Conservation (phyloP, 2,329 filamentous ascomycete species). For the Knufia petricola region DNA sequence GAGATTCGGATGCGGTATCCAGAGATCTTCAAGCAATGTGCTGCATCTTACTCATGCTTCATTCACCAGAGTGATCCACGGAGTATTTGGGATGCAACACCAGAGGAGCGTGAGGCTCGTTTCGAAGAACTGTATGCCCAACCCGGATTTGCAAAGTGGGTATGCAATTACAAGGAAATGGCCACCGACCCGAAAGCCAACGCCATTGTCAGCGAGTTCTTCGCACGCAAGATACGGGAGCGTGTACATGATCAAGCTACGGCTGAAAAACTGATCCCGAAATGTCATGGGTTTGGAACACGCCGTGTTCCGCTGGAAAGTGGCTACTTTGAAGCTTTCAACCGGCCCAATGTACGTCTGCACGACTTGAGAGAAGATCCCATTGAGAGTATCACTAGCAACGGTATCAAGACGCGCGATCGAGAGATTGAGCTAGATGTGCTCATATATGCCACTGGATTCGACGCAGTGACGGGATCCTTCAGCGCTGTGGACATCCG, state of each 20-base stretch:
- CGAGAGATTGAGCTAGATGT: slow-evolving; percentile 32
- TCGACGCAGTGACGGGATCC: slow-evolving; percentile 34
- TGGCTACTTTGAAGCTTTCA: slow-evolving; percentile 43
- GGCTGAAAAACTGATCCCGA: slow-evolving; percentile 46
- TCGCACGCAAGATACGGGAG: slow-evolving; percentile 43
- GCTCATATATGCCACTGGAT: slow-evolving; percentile 36
- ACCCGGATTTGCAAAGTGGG: slow-evolving; percentile 48
- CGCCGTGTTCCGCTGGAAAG: slow-evolving; percentile 43
- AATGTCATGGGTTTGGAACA: slow-evolving; percentile 44
- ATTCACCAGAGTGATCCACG: slow-evolving; percentile 7
- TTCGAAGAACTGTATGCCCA: slow-evolving; percentile 41
- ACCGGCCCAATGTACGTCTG: slow-evolving; percentile 38
- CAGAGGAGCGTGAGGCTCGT: slow-evolving; percentile 30
- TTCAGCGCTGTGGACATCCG: slow-evolving; percentile 34
- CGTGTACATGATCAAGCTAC: slow-evolving; percentile 43
- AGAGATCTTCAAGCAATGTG: slow-evolving; percentile 10
- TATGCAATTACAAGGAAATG: slow-evolving; percentile 45
- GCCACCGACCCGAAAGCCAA: slow-evolving; percentile 41
- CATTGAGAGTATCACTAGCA: slow-evolving; percentile 32
- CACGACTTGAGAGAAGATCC: slow-evolving; percentile 35
- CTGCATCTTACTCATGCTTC: slow-evolving; percentile 10
- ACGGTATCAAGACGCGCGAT: slow-evolving; percentile 32
- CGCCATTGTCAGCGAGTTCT: slow-evolving; percentile 44
- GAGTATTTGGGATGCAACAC: slow-evolving; percentile 17
- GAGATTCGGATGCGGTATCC: slow-evolving; percentile 2